Conservation (phyloP, 306 rosid species). For the Begonia loranthoides region DNA sequence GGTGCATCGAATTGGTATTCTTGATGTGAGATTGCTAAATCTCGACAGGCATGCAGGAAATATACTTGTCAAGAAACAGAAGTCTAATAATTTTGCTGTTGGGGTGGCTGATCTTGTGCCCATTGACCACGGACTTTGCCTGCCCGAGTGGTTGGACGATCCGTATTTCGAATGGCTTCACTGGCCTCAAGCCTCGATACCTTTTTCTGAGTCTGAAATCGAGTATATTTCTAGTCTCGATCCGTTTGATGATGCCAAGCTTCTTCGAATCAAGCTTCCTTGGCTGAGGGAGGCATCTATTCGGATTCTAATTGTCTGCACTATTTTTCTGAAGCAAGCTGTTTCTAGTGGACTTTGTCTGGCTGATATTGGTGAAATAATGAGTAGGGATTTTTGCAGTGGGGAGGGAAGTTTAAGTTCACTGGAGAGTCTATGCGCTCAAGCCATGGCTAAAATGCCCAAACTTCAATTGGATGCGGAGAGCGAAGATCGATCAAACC, state of each 20-base stretch:
- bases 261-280: constrained; percentile 51
- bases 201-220: constrained; percentile 57
- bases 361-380: constrained; percentile 68
- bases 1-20: constrained; percentile 66
- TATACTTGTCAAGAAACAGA: constrained; percentile 57
- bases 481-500: constrained; percentile 8
- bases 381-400: constrained; percentile 45
- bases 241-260: constrained; percentile 63
- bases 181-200: constrained; percentile 84
- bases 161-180: constrained; percentile 97
- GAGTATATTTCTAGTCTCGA: constrained; percentile 69
- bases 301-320: constrained; percentile 70
- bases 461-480: constrained; percentile 12
- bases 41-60: constrained; percentile 94
- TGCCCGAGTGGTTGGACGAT: constrained; percentile 91
- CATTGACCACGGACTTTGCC: constrained; percentile 87
- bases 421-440: constrained; percentile 44
- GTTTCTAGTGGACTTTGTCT: constrained; percentile 55
- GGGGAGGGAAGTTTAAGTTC: constrained; percentile 39
- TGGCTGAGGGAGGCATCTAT: constrained; percentile 48
- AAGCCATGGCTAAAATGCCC: constrained; percentile 35
- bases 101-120: constrained; percentile 65
- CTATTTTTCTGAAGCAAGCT: constrained; percentile 64
- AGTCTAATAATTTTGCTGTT: constrained; percentile 6
- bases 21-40: constrained; percentile 62